These are phyloP conservation scores for Ophiostoma sp. DNA, from an alignment of 2,329 filamentous ascomycete species.

Conservation along the genomic window DNA sequence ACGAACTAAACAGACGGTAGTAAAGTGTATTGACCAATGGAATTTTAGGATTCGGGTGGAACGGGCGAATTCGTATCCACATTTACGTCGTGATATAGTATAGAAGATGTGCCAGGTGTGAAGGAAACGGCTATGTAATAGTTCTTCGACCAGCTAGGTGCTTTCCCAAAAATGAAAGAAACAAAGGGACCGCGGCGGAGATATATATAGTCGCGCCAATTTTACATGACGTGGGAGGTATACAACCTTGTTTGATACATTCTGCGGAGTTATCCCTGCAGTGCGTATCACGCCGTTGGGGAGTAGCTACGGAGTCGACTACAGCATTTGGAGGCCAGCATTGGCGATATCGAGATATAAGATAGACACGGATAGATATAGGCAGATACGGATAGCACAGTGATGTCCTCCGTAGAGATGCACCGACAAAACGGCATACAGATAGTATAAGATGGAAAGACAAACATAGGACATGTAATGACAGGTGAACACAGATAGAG, in stretches of 20 bases:
- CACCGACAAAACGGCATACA: not conserved
- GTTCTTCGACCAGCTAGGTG: not conserved
- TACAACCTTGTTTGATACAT: not conserved
- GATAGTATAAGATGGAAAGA: not conserved
- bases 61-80: no score
- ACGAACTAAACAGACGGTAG: no score
- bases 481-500: not conserved
- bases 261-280: not conserved
- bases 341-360: not conserved
- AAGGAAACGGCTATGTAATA: not conserved
- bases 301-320: not conserved
- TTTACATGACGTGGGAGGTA: not conserved
- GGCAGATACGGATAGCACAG: no score
- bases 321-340: not conserved
- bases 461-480: not conserved
- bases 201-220: conserved; percentile 1
- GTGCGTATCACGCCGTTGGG: not conserved
- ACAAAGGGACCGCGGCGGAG: not conserved
- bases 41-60: no score
- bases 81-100: no score
- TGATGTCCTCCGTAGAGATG: no score
- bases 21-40: no score
- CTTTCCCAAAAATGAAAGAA: no score
- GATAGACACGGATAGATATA: not conserved
- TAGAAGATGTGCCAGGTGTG: not conserved